Evolutionary conservation across 1,284 basidiomycete species (phyloP).

Genomic region (Chiua sp.): DNA sequence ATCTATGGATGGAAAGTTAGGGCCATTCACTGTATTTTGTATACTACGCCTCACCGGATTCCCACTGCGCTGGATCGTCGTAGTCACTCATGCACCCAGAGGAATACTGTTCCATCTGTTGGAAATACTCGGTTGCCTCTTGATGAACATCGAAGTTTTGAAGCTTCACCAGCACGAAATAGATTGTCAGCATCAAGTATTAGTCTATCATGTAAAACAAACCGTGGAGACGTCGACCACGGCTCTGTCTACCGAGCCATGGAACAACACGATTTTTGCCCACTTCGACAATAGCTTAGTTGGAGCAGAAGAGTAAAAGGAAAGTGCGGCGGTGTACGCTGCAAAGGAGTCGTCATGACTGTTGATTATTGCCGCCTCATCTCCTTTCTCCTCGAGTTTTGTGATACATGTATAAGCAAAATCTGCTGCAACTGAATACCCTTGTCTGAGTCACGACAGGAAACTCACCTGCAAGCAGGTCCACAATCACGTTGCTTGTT

Average conservation of each 20-base stretch:
- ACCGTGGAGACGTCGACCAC: constrained; percentile 8
- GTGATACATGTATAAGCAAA: not conserved
- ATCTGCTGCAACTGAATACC: not conserved
- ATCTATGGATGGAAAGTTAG: too few relatives aligned
- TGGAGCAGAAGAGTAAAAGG: not conserved
- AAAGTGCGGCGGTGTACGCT: not conserved
- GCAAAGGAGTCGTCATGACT: not conserved
- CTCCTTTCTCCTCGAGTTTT: not conserved
- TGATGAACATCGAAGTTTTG: too few relatives aligned
- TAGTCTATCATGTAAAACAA: not conserved
- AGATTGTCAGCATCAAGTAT: not conserved
- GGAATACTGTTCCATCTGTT: too few relatives aligned
- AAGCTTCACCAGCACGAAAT: too few relatives aligned
- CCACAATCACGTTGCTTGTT: not conserved
- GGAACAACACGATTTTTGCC: constrained; percentile 1
- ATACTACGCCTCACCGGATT: too few relatives aligned
- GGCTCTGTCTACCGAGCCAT: not conserved
- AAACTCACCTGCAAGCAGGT: not conserved
- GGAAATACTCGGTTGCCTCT: too few relatives aligned
- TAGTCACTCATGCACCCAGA: too few relatives aligned
- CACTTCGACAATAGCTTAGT: constrained; percentile 8
- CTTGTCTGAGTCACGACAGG: not conserved
- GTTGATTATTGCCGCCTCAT: not conserved
- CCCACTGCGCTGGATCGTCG: too few relatives aligned
- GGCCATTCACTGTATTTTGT: too few relatives aligned